Percentiles rank a stretch among this genome's conserved stretches.
phyloP scores from a whole-genome alignment of 1,284 basidiomycete species.

The Schizophyllum amplum region DNA sequence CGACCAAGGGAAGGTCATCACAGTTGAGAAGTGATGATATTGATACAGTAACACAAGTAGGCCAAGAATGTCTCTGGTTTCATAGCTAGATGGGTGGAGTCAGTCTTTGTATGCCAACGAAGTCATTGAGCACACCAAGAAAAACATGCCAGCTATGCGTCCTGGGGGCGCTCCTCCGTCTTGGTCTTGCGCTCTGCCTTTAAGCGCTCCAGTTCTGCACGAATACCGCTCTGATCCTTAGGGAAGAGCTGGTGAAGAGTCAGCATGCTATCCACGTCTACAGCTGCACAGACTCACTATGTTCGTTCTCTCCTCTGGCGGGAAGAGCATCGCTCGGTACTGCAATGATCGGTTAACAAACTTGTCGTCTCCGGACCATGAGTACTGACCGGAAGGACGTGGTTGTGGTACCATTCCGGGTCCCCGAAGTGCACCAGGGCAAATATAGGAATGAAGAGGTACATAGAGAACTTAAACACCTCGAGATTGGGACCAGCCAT shows the following conservation, averaged over 20 bases:
- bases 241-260: conserved; percentile 42
- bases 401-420: conserved; percentile 77
- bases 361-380: not conserved
- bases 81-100: not conserved
- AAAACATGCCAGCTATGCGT: not conserved
- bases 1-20: conserved; percentile 12
- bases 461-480: conserved; percentile 83
- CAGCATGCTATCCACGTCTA: not conserved
- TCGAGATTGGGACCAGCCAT: conserved; percentile 83
- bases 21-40: conserved; percentile 13
- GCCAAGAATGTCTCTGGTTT: not conserved
- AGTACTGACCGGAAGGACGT: conserved; percentile 73
- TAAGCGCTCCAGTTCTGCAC: conserved; percentile 62
- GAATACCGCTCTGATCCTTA: conserved; percentile 52
- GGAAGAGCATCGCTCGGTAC: conserved; percentile 70
- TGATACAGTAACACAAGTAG: not conserved
- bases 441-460: conserved; percentile 82
- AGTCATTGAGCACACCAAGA: not conserved
- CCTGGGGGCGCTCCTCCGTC: not conserved
- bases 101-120: not conserved
- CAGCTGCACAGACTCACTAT: not conserved
- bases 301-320: conserved; percentile 24
- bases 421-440: conserved; percentile 86
- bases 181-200: conserved; percentile 35
- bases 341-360: conserved; percentile 19